Base-by-base conservation (phyloP, 176 grass and related monocot species). In the Carex kokanica region DNA sequence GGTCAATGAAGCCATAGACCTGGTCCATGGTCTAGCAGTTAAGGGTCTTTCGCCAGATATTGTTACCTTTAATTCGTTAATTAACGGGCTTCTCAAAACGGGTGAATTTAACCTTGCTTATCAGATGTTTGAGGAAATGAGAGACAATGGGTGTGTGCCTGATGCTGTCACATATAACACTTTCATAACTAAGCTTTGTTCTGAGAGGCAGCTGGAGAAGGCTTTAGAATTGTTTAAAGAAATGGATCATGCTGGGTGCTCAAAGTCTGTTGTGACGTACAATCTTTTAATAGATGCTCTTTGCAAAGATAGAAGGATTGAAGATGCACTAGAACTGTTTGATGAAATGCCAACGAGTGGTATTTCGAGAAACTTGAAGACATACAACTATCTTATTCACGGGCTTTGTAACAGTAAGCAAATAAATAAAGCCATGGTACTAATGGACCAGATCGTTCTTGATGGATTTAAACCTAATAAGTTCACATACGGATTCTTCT, bases 171-270 rank as follows among this genome's bases (percentile, higher is more conserved):
- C 91, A 45, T 97, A 90, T 83, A 94, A 94, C 68, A 90, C 84
- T 72, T 79, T 97, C 69, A 94, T 97, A 75, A 81, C 85, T 16
- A 88, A 90, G 53, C 74, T 94, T 75, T 94, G 91, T 86, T 90
- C 73, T 60, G 57, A 75, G 23, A 86, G 91, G 49, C 87, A 86
- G 86, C 63, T 92, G 74, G 79, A 47, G 53, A 89, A 92, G 86
- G 91, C 94, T 83, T 80, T 94, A 85, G 79, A 74, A 69, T 92
- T 97, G 75, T 85, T 97, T 85, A 97, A 94, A 86, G 91, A 97
- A 69, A 94, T 94, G 91, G 91, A 97, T 85, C 72, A 45, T 75
- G 89, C 57, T 65, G 90, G 90, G 32, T 94, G 90, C 84, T 59
- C 84, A 68, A 86, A 82, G 79, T 90, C 88, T 57, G 83, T 84